Base-by-base conservation (phyloP, 2,329 filamentous ascomycete genomes). In the Aspergillus unguis region DNA sequence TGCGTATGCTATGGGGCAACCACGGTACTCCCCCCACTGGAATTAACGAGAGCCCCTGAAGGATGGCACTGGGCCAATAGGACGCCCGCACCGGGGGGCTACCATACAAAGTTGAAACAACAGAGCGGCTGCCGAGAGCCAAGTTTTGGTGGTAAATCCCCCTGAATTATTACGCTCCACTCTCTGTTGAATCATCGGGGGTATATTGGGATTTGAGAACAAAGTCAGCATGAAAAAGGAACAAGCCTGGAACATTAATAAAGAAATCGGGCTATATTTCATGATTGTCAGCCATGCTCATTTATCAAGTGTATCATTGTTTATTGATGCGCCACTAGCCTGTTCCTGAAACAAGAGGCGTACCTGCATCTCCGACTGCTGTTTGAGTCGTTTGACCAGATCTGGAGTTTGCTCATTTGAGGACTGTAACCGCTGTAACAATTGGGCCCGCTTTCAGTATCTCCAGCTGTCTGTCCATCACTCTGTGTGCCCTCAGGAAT, bases 61-160 rank as follows among this genome's bases (percentile, higher is more conserved):
- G 23, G 6, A 45, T 52, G 54, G 53, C 38, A 44, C 26, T 41
- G 48, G 29, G 48, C 38, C 40, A 36, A 26, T 36, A 31, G 23
- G 7, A 31, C 17, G 32, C 25, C 41, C 48, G 28, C 41, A 27
- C 11, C 27, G 7, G 23, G 35, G 29, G 40, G 23, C 37, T 17
- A 7, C 36, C 36, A 38, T n/a, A 38, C 31, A 32, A 51, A 58
- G 45, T 43, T 62, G 59, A 62, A 62, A 62, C 59, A 43, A 49
- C 57, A 58, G 31, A 31, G 33, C 48, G 42, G 36, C 47, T 52
- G 45, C 50, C 50, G 45, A 50, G 44, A 53, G 55, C 57, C 53
- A 59, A 58, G 57, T 59, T 56, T 58, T 59, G 57, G 53, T 46
- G 55, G 50, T 55, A 58, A 48, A 57, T 57, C 57, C 43, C 33